phyloP scores from a whole-genome alignment of 768 basidiomycete species.

The Chlorophyllum brunneum region DNA sequence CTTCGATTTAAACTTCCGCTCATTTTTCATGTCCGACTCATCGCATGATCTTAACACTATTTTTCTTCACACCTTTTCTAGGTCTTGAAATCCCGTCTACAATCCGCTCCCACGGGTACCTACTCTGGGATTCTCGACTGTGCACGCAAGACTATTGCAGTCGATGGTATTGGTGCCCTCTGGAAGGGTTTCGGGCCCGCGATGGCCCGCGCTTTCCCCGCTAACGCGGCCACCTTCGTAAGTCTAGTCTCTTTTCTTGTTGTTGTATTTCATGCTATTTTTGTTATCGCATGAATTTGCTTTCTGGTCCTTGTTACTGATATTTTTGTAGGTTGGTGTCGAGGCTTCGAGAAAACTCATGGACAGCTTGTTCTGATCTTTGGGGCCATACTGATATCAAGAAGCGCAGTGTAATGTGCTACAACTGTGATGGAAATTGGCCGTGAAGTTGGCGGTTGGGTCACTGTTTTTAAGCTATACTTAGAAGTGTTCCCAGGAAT shows the following conservation, averaged over 20 bases:
- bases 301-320: slow-evolving; percentile 7
- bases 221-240: slow-evolving; percentile 93
- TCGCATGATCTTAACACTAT: background rate
- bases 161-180: slow-evolving; percentile 80
- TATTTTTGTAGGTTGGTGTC: slow-evolving; percentile 71
- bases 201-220: slow-evolving; percentile 96
- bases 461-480: too few species aligned
- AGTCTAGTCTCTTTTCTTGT: slow-evolving; percentile 27
- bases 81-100: slow-evolving; percentile 94
- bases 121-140: slow-evolving; percentile 95
- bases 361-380: slow-evolving; percentile 55
- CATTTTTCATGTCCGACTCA: background rate
- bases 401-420: too few species aligned
- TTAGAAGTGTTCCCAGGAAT: too few species aligned
- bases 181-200: slow-evolving; percentile 99
- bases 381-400: background rate
- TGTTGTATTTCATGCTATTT: background rate
- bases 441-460: too few species aligned
- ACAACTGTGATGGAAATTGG: too few species aligned
- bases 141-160: slow-evolving; percentile 84
- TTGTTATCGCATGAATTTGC: background rate
- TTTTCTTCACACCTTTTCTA: slow-evolving; percentile 28
- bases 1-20: background rate
- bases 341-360: slow-evolving; percentile 84
- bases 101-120: slow-evolving; percentile 96